Evolutionary conservation across 345 rosid genomes (phyloP), one percentile per base, ranked within the genome.

Genomic region (Luvunga scandens): DNA sequence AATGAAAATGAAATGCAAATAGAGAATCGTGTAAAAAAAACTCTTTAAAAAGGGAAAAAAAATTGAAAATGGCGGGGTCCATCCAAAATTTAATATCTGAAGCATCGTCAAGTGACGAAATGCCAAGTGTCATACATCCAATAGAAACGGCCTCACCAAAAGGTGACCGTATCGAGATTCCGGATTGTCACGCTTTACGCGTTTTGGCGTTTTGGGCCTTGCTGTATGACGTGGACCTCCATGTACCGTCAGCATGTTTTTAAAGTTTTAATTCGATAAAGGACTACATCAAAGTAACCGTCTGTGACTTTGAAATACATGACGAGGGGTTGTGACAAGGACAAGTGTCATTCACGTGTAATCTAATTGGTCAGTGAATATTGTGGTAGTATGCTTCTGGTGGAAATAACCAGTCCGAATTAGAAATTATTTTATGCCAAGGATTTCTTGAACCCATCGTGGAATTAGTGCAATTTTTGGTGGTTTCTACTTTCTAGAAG

Each of bases 181-280:
- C 79, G 73, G 79, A 76, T 81, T 69, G 87, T 87, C 91, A 86
- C 87, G 89, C 91, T 60, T 80, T 74, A 69, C 85, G 87, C 91
- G 84, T 85, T 85, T 80, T 74, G 73, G 87, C 91, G 84, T 85
- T 85, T 80, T 74, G 73, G 80, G 84, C 86, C 75, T 61, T 69
- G 59, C 83, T 63, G 76, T 84, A 79, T 88, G 91, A 92, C 90
- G 91, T 89, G 94, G 91, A 77, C 65, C 73, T 48, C 27, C 79
- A 62, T 86, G 84, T 87, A 86, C 85, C 92, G 87, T 84, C 88
- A 53, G 72, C 78, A 39, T 73, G 72, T 57, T 78, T 75, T 75
- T 69, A 39, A 80, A 79, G 71, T 68, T 77, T 45, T 62, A 61
- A 78, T 80, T 87, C 80, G 75, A 85, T 84, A 63, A 21, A 36